Evolutionary conservation across 208 protist genomes (phyloP).

Genomic region (Porcisia deanei): DNA sequence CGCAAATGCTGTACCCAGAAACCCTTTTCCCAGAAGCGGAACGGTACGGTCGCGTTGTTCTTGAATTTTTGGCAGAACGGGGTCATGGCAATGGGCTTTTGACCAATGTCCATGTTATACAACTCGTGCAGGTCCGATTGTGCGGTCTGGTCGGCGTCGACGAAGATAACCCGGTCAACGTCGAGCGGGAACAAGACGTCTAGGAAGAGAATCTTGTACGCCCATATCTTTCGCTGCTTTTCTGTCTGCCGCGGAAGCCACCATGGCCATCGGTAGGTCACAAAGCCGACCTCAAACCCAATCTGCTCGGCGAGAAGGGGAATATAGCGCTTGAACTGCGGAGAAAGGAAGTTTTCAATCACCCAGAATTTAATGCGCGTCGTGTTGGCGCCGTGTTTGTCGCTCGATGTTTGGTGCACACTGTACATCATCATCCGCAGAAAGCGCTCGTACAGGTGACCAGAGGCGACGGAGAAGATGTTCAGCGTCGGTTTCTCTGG

Average conservation of each 20-base stretch:
- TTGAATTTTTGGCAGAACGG: slow-evolving; percentile 95
- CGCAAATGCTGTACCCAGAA: slow-evolving; percentile 96
- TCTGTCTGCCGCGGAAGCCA: slow-evolving; percentile 96
- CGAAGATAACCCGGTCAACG: slow-evolving; percentile 97
- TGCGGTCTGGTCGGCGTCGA: slow-evolving; percentile 98
- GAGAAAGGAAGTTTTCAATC: slow-evolving; percentile 97
- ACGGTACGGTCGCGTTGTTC: slow-evolving; percentile 92
- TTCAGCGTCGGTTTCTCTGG: slow-evolving; percentile 93
- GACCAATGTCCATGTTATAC: slow-evolving; percentile 96
- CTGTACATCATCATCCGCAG: slow-evolving; percentile 99
- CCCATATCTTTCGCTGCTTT: slow-evolving; percentile 99
- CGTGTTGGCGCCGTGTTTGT: slow-evolving; percentile 70
- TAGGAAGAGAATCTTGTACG: slow-evolving; percentile 99
- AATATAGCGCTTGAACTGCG: slow-evolving; percentile 95
- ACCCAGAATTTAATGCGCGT: slow-evolving; percentile 99
- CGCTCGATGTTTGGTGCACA: slow-evolving; percentile 91
- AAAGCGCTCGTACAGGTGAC: slow-evolving; percentile 99
- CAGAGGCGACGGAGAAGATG: slow-evolving; percentile 98
- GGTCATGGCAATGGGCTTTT: slow-evolving; percentile 95
- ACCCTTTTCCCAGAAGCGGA: slow-evolving; percentile 92
- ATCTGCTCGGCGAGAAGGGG: slow-evolving; percentile 87
- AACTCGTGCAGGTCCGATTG: slow-evolving; percentile 92
- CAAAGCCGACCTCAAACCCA: slow-evolving; percentile 95
- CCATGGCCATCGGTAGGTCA: slow-evolving; percentile 98
- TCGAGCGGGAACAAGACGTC: slow-evolving; percentile 99